phyloP scores from a whole-genome alignment of 2,329 filamentous ascomycete genomes.

The Aspergillus sp. region DNA sequence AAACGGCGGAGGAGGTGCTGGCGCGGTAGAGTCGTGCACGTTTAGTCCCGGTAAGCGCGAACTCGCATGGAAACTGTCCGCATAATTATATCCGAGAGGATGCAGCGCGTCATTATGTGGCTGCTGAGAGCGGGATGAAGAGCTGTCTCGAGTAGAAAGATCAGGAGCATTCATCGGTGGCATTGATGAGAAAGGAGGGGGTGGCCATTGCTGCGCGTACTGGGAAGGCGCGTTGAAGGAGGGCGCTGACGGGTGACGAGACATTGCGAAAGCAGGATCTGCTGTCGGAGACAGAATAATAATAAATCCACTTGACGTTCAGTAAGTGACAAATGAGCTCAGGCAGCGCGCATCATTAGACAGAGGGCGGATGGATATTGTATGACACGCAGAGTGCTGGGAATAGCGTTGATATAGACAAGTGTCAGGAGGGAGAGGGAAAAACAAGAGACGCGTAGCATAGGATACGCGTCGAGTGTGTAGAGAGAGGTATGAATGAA shows the following conservation, averaged over 20 bases:
- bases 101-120: constrained; percentile 8
- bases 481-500: constrained; percentile 1
- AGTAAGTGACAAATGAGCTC: constrained; percentile 4
- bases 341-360: not conserved
- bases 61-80: constrained; percentile 17
- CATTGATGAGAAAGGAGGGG: constrained; percentile 12
- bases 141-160: constrained; percentile 16
- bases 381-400: not conserved
- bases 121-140: constrained; percentile 15
- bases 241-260: constrained; percentile 39
- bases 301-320: constrained; percentile 1
- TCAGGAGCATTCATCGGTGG: constrained; percentile 18
- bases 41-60: constrained; percentile 22
- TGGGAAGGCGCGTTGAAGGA: constrained; percentile 31
- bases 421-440: no score
- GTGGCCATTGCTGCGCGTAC: constrained; percentile 30
- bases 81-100: constrained; percentile 15
- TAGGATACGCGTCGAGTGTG: no score
- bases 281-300: no score
- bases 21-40: constrained; percentile 10
- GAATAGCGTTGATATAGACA: not conserved
- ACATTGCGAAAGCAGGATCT: constrained; percentile 34
- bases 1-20: constrained; percentile 21
- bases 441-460: no score
- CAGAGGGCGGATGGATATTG: not conserved